Evolutionary conservation across 2,329 filamentous ascomycete genomes (phyloP), one percentile per base, ranked within the genome.

Genomic region (Neospermospora avenae): DNA sequence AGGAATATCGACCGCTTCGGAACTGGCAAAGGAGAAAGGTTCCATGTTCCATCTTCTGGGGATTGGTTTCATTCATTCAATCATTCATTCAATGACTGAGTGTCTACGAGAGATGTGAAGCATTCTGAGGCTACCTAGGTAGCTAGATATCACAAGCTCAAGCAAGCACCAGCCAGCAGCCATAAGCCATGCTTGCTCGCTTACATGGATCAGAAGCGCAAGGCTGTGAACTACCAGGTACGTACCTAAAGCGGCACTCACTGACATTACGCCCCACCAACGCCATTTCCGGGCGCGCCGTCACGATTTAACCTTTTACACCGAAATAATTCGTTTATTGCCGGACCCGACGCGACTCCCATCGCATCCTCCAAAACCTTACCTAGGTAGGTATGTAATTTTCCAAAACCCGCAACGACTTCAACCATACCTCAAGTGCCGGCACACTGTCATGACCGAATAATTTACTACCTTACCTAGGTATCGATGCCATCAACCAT

Each of bases 21-120:
- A 96, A 71, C 87, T 91, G 67, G 91, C 93, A 78, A 98, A 98
- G 31, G 93, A 96, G 76, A 96, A 97, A 55, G 93, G 89, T 77
- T 99, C 95, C 91, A 97, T 97, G 55, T 46, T 66, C 68, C 69
- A 70, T 71, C 53, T 68, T 70, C 60, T 54, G 44, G 53, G 20
- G 28, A 48, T 45, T n/a, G n/a, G n/a, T n/a, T n/a, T n/a, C n/a
- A n/a, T n/a, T n/a, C n/a, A n/a, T n/a, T n/a, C n/a, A n/a, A n/a
- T n/a, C n/a, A n/a, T n/a, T n/a, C n/a, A n/a, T n/a, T n/a, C n/a
- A n/a, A n/a, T n/a, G n/a, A n/a, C n/a, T n/a, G n/a, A n/a, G n/a
- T n/a, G n/a, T n/a, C n/a, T n/a, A n/a, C n/a, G n/a, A n/a, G n/a
- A n/a, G 24, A 18, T 20, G 14, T 44, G 46, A 20, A 31, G 25